Evolutionary conservation across 257 asterid species (phyloP).

Genomic region (Gentiana macrophylla): DNA sequence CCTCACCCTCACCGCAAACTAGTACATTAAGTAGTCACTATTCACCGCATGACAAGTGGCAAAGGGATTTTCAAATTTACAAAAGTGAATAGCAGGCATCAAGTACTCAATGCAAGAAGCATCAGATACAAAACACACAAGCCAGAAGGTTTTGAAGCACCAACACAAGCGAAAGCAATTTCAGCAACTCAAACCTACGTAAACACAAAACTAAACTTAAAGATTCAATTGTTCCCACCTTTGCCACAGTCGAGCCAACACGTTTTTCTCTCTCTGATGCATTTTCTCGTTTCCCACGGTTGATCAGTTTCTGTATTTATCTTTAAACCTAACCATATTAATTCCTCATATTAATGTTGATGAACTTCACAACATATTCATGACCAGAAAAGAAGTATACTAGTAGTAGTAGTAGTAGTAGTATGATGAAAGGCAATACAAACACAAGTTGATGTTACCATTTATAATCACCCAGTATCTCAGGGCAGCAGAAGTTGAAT

Average conservation of each 20-base stretch:
- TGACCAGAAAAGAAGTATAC: neutral
- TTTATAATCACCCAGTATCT: constrained; percentile 76
- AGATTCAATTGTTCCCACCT: constrained; percentile 33
- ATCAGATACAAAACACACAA: too few relatives aligned
- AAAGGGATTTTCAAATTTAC: too few relatives aligned
- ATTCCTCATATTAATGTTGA: neutral
- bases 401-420: neutral
- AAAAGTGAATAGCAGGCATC: too few relatives aligned
- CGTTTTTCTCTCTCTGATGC: constrained; percentile 90
- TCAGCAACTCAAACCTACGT: neutral
- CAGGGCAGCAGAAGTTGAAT: constrained; percentile 84
- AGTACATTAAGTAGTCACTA: too few relatives aligned
- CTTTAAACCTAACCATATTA: constrained; percentile 53
- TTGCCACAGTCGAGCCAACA: constrained; percentile 79
- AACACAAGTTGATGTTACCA: constrained; percentile 36
- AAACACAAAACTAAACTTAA: neutral
- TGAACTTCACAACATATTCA: too few relatives aligned
- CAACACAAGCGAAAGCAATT: neutral
- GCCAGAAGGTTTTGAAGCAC: too few relatives aligned
- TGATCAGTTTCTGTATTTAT: constrained; percentile 59
- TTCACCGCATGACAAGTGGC: too few relatives aligned
- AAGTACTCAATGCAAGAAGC: too few relatives aligned
- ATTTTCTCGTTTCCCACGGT: constrained; percentile 79
- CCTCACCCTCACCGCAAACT: too few relatives aligned
- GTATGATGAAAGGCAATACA: neutral